These are phyloP conservation scores for Euphrasia confusa DNA, from an alignment of 257 asterid species.

Conservation along the genomic window DNA sequence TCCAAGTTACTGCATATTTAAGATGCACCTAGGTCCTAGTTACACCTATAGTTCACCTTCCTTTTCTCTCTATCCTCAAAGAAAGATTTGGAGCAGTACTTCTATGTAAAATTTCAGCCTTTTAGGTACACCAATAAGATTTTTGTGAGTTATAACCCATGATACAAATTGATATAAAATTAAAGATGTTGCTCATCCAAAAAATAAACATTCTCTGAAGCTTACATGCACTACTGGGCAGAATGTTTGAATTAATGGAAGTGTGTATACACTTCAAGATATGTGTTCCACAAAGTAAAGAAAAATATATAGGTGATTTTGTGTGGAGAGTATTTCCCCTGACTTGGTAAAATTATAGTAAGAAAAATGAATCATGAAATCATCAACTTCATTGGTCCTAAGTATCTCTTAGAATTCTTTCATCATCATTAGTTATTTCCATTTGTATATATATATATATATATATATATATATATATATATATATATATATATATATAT, in stretches of 20 bases:
- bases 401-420: background rate
- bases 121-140: background rate
- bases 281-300: conserved; percentile 5
- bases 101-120: background rate
- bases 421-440: background rate
- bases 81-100: conserved; percentile 1
- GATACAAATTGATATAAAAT: background rate
- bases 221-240: conserved; percentile 1
- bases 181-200: conserved; percentile 2
- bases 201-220: conserved; percentile 2
- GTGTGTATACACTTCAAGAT: background rate
- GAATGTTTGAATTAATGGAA: background rate
- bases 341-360: conserved; percentile 7
- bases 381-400: background rate
- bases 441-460: too few relatives aligned
- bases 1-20: background rate
- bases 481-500: too few relatives aligned
- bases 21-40: conserved; percentile 16
- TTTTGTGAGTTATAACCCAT: conserved; percentile 10
- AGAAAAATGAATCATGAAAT: conserved; percentile 13
- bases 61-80: background rate
- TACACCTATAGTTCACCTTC: background rate
- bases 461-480: too few relatives aligned
- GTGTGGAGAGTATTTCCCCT: background rate
- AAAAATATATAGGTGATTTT: background rate